Conservation (phyloP, 495 filamentous ascomycete genomes). For the Staphylotrichum longicolle region DNA sequence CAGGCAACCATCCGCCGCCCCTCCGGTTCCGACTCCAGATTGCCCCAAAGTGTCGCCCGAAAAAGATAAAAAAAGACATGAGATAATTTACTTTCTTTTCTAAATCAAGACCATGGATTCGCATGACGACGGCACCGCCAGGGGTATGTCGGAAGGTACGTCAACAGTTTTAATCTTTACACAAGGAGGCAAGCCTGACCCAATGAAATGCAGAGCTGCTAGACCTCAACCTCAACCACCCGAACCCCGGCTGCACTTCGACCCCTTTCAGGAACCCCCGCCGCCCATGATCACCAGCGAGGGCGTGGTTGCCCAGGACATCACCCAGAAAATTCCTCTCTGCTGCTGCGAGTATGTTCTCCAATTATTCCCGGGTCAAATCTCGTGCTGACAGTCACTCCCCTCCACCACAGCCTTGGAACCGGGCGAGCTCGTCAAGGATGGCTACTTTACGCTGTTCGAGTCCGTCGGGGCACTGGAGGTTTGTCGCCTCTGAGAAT, state of each 20-base stretch:
- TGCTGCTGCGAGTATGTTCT: conserved; percentile 63
- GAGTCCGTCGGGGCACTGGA: conserved; percentile 93
- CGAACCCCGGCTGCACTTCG: conserved; percentile 19
- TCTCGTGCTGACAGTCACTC: not conserved
- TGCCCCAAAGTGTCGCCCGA: not conserved
- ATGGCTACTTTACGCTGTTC: conserved; percentile 89
- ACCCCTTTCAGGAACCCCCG: conserved; percentile 18
- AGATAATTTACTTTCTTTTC: not conserved
- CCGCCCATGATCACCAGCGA: conserved; percentile 42
- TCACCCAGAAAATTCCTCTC: conserved; percentile 71
- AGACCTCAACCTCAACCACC: conserved; percentile 29
- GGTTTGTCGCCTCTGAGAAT: conserved; percentile 50
- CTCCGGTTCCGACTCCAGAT: too few relatives aligned
- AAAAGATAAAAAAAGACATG: not conserved
- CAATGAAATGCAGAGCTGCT: conserved; percentile 21
- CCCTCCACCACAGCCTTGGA: conserved; percentile 56
- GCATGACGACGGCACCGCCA: too few relatives aligned
- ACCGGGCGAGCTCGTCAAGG: conserved; percentile 83
- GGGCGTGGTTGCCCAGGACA: conserved; percentile 63
- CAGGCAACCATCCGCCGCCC: not conserved
- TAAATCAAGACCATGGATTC: too few relatives aligned
- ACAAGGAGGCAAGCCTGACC: too few relatives aligned
- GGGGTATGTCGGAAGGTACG: too few relatives aligned
- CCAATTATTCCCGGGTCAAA: not conserved
- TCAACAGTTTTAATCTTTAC: not conserved